These are phyloP conservation scores for Heterobasidion occidentale DNA, from an alignment of 1,284 basidiomycete species.

Conservation along the genomic window DNA sequence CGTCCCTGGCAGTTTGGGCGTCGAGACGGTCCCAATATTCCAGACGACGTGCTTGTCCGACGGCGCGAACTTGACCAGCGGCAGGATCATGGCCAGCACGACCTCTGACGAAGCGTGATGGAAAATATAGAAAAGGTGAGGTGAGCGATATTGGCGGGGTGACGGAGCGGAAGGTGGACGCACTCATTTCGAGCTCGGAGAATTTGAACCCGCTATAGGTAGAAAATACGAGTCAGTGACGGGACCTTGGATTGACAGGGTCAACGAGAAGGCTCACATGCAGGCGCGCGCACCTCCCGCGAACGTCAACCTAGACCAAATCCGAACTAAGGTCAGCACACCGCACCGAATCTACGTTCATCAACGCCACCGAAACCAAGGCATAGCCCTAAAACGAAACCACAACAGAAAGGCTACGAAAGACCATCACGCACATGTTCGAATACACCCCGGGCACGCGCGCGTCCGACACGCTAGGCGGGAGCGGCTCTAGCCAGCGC, in stretches of 20 bases:
- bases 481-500: background rate
- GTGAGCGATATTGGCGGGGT: background rate
- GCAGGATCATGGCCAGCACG: background rate
- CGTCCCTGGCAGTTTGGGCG: background rate
- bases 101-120: background rate
- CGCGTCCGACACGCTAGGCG: background rate
- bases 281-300: background rate
- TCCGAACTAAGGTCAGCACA: no score
- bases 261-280: background rate
- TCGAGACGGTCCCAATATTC: background rate
- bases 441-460: background rate
- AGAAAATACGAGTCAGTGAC: no score
- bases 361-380: no score
- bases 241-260: no score
- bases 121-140: background rate
- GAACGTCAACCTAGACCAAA: background rate
- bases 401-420: background rate
- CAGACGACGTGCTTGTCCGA: background rate
- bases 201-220: no score
- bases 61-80: background rate
- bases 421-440: conserved; percentile 6
- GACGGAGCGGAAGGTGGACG: background rate
- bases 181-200: no score
- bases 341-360: no score
- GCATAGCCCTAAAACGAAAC: no score